Conservation (phyloP, 352 stramenopile genomes). For the Phytophthora colocasiae region DNA sequence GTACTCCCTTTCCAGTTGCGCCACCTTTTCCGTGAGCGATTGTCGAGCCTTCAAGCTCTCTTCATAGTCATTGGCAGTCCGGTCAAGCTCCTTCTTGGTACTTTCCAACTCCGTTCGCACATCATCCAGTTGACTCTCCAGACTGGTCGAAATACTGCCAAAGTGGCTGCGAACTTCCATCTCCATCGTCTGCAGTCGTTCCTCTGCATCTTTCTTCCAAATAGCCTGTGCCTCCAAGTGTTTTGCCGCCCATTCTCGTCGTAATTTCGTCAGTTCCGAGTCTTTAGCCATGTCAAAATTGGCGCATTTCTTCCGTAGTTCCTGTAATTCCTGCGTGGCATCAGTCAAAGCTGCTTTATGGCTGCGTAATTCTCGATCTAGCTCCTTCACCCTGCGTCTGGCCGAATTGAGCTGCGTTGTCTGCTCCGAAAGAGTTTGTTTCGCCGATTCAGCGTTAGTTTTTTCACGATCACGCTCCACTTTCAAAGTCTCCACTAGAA, state of each 20-base stretch:
- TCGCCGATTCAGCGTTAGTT: conserved; percentile 69
- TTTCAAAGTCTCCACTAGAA: conserved; percentile 56
- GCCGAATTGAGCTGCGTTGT: conserved; percentile 71
- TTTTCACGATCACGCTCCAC: conserved; percentile 67
- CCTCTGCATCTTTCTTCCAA: conserved; percentile 84
- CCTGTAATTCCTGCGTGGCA: conserved; percentile 67
- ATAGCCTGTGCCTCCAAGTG: conserved; percentile 74
- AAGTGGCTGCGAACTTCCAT: conserved; percentile 81
- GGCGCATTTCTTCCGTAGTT: conserved; percentile 75
- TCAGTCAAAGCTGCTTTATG: conserved; percentile 59
- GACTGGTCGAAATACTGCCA: conserved; percentile 55
- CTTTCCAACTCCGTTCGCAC: conserved; percentile 64
- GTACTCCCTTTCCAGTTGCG: conserved; percentile 79
- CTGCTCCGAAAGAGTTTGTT: conserved; percentile 75
- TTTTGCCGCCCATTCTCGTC: conserved; percentile 83
- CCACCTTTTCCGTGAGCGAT: conserved; percentile 82
- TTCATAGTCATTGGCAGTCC: conserved; percentile 83
- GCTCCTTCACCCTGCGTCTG: conserved; percentile 72
- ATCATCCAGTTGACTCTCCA: conserved; percentile 74
- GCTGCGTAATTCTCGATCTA: conserved; percentile 73
- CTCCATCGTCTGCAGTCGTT: conserved; percentile 72
- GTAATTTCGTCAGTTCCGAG: conserved; percentile 67
- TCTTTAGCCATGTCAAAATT: conserved; percentile 81
- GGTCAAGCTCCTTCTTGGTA: conserved; percentile 79
- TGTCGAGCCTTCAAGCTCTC: conserved; percentile 79